phyloP scores from a whole-genome alignment of 1,284 basidiomycete genomes.

The Rhodotorula sp. region DNA sequence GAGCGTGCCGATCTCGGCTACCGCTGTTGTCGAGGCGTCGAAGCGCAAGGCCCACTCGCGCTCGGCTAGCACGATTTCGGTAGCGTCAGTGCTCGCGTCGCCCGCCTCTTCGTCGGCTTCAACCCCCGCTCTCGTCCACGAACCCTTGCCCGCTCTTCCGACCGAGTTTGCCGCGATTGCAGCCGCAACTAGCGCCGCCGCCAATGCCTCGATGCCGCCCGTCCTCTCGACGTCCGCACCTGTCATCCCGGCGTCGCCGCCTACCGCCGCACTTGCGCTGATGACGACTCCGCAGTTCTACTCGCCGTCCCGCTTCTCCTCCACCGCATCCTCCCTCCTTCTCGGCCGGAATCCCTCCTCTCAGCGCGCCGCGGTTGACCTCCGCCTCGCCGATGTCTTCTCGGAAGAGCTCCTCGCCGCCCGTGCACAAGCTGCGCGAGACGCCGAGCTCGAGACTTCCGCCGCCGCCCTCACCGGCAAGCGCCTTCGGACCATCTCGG shows the following conservation, averaged over 20 bases:
- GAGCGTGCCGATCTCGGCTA: constrained; percentile 14
- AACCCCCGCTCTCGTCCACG: constrained; percentile 2
- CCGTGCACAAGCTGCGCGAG: constrained; percentile 36
- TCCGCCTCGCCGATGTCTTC: constrained; percentile 51
- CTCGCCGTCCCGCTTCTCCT: constrained; percentile 30
- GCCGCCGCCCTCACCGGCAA: not conserved
- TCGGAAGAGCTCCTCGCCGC: constrained; percentile 51
- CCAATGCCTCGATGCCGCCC: not conserved
- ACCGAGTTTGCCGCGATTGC: not conserved
- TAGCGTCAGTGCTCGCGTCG: constrained; percentile 27
- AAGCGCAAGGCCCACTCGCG: constrained; percentile 33
- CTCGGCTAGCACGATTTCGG: constrained; percentile 30
- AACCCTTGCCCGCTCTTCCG: constrained; percentile 18
- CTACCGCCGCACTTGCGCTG: constrained; percentile 30
- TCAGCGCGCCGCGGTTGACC: constrained; percentile 59
- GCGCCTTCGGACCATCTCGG: constrained; percentile 22
- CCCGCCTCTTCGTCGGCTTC: not conserved
- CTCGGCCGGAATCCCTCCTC: constrained; percentile 67
- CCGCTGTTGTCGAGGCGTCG: not conserved
- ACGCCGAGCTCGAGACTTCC: constrained; percentile 3
- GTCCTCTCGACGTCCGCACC: not conserved
- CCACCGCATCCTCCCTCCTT: constrained; percentile 52
- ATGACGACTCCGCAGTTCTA: constrained; percentile 12
- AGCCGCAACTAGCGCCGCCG: not conserved
- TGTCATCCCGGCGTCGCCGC: not conserved